Percentiles rank a stretch among this genome's conserved stretches.
Evolutionary conservation across 257 asterid species (phyloP).

Genomic region (Solanum sejunctum): DNA sequence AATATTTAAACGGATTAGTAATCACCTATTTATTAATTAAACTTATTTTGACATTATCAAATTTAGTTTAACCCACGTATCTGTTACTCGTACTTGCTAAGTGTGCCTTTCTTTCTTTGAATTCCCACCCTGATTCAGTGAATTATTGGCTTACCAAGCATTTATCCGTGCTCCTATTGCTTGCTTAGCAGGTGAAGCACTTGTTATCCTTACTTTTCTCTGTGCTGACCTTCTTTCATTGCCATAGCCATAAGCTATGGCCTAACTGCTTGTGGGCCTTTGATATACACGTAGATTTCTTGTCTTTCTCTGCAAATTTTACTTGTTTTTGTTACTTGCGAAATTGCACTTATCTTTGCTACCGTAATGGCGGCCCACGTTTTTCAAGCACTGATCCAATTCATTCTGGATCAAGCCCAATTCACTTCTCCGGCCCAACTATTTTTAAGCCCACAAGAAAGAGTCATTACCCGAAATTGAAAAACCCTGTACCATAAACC

Average conservation of each 20-base stretch:
- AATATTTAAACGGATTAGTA: rapidly evolving
- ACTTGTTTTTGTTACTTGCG: not conserved
- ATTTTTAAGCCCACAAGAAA: not conserved
- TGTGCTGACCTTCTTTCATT: too few relatives aligned
- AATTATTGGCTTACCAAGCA: too few relatives aligned
- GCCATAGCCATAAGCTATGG: too few relatives aligned
- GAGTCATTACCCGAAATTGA: not conserved
- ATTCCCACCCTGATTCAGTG: too few relatives aligned
- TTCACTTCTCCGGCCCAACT: not conserved
- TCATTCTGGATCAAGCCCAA: not conserved
- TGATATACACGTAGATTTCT: not conserved
- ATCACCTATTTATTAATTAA: too few relatives aligned
- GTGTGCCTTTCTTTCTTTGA: too few relatives aligned
- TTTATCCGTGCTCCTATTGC: too few relatives aligned
- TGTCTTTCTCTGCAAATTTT: not conserved
- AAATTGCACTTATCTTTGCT: too few relatives aligned
- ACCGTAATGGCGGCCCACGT: not conserved
- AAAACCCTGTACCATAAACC: not conserved
- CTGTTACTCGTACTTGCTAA: too few relatives aligned
- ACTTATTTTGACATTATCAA: not conserved
- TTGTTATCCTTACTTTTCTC: too few relatives aligned
- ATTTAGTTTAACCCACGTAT: rapidly evolving
- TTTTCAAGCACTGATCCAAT: not conserved
- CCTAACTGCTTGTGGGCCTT: not conserved
- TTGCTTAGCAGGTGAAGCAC: too few relatives aligned